These are phyloP conservation scores for Tylopilus balloui DNA, from an alignment of 768 basidiomycete genomes.

Conservation along the genomic window DNA sequence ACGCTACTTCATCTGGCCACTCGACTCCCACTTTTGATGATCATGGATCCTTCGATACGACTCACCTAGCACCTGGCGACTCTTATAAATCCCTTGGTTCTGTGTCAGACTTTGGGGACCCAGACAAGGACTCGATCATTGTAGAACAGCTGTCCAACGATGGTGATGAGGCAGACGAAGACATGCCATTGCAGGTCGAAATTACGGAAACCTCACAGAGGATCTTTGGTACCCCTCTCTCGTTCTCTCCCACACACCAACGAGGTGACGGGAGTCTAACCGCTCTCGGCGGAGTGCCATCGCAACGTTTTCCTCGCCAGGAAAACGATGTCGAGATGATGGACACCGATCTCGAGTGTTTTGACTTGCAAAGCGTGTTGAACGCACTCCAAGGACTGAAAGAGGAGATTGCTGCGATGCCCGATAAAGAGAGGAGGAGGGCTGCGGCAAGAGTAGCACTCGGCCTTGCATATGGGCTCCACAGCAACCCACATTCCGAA, in stretches of 20 bases:
- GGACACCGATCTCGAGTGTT: constrained; percentile 42
- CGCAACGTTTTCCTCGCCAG: constrained; percentile 24
- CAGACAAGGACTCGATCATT: constrained; percentile 32
- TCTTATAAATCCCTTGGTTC: constrained; percentile 54
- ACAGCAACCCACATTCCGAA: constrained; percentile 2
- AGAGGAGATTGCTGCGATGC: constrained; percentile 66
- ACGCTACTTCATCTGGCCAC: constrained; percentile 16
- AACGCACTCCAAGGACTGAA: constrained; percentile 64
- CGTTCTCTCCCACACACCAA: constrained; percentile 19
- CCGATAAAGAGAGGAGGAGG: constrained; percentile 54
- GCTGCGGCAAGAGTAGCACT: constrained; percentile 72
- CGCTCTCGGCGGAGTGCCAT: constrained; percentile 14
- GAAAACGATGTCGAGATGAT: constrained; percentile 25
- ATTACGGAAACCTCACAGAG: constrained; percentile 44
- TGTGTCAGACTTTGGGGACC: constrained; percentile 53
- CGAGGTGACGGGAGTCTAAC: not conserved
- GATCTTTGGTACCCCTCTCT: constrained; percentile 42
- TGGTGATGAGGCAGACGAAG: constrained; percentile 16
- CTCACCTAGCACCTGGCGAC: constrained; percentile 18
- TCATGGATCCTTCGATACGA: constrained; percentile 11
- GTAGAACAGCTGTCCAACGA: constrained; percentile 5
- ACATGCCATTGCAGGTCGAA: constrained; percentile 47
- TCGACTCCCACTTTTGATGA: constrained; percentile 27
- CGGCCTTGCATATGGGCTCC: constrained; percentile 65
- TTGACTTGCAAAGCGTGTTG: constrained; percentile 62